Evolutionary conservation across 305 asterid species (phyloP).

Genomic region (Caryopteris hybrid): DNA sequence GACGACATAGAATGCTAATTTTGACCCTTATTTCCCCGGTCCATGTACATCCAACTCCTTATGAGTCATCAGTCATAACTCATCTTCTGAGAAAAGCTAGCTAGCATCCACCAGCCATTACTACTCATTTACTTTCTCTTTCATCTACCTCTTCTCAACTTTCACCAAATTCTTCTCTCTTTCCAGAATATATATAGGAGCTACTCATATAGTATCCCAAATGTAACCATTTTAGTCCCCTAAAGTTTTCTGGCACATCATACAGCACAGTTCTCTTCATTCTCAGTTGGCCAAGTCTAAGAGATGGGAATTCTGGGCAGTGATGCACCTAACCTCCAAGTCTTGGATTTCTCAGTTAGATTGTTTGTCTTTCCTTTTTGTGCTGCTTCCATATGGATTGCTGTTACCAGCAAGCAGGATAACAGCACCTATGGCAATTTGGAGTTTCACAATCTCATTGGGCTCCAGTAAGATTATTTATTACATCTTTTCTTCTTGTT

Average conservation of each 20-base stretch:
- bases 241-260: no score
- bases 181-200: no score
- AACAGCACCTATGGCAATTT: slow-evolving; percentile 43
- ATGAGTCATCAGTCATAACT: no score
- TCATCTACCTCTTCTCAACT: no score
- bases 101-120: slow-evolving; percentile 26
- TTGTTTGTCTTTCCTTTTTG: slow-evolving; percentile 43
- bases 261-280: no score
- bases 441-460: slow-evolving; percentile 39
- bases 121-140: not conserved
- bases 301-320: slow-evolving; percentile 40
- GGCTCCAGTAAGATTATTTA: slow-evolving; percentile 42
- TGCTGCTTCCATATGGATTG: slow-evolving; percentile 49
- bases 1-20: no score
- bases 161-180: not conserved
- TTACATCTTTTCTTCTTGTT: not conserved
- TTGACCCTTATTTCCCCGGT: no score
- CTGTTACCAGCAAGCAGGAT: slow-evolving; percentile 34
- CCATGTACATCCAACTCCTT: no score
- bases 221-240: no score
- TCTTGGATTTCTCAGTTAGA: slow-evolving; percentile 44
- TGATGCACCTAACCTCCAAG: slow-evolving; percentile 31
- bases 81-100: slow-evolving; percentile 13
- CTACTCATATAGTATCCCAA: no score
- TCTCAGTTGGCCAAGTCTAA: no score